Conservation (phyloP, 1,139 yeast genomes). For the Geotrichum carabidarum region DNA sequence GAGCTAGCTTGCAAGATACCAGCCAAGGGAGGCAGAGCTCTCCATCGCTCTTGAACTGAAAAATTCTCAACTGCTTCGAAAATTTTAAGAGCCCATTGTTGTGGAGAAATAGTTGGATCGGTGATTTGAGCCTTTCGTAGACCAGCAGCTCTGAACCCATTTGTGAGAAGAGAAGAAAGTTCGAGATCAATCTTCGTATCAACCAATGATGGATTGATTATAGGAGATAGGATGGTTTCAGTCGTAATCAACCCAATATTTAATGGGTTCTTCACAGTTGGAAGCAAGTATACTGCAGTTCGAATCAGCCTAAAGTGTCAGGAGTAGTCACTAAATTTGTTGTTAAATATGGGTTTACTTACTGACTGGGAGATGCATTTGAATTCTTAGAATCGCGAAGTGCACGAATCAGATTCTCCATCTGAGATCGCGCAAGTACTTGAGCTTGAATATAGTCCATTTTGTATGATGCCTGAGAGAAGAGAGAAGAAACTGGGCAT, state of each 20-base stretch:
- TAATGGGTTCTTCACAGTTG: constrained; percentile 53
- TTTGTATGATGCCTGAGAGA: not conserved
- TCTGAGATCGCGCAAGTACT: constrained; percentile 1
- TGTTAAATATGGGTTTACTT: not conserved
- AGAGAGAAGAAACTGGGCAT: too few relatives aligned
- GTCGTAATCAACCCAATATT: constrained; percentile 51
- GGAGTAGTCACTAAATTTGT: not conserved
- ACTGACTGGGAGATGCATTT: constrained; percentile 1
- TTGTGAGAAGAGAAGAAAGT: constrained; percentile 28
- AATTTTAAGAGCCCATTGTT: constrained; percentile 48
- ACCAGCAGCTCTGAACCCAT: constrained; percentile 40
- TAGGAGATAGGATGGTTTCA: constrained; percentile 47
- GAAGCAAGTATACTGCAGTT: constrained; percentile 55
- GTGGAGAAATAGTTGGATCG: constrained; percentile 55
- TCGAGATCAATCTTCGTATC: constrained; percentile 22
- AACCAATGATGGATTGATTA: constrained; percentile 38
- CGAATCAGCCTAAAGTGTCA: constrained; percentile 38
- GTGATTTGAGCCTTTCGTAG: constrained; percentile 55
- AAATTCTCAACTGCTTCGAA: constrained; percentile 26
- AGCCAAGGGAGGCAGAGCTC: constrained; percentile 50
- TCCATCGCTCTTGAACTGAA: constrained; percentile 43
- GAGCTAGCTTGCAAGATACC: constrained; percentile 47
- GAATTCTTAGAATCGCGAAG: constrained; percentile 7
- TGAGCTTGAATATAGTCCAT: constrained; percentile 8
- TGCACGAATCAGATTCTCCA: constrained; percentile 10